Base-by-base conservation (phyloP, 2,329 filamentous ascomycete genomes). In the Aspergillus sp. region DNA sequence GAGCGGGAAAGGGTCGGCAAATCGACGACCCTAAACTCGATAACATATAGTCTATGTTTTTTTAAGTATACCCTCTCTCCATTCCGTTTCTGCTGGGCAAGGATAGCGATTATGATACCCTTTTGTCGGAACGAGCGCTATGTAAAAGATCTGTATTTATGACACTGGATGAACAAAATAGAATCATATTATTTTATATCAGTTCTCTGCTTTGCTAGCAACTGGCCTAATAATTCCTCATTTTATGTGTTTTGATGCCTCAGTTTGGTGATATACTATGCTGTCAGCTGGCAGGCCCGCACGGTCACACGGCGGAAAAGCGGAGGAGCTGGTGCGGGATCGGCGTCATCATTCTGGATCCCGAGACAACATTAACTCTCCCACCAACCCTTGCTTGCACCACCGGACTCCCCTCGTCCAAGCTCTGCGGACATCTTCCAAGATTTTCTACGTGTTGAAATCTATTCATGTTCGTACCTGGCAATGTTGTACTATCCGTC, bases 1-100 rank as follows among this genome's bases (percentile, higher is more conserved):
- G 5, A 73, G 75, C 48, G 73, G 73, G 30, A 68, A 73, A 54
- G 68, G 63, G 48, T 76, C 74, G 13, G 65, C 68, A 4, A 72
- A 66, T 61, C 70, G 71, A 62, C 69, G 70, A 42, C 57, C 64
- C 18, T 71, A 56, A 68, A 18, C 7, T 32, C 30, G 17, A 18
- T 18, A 9, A 24, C 49, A 34, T 52, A 32, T 51, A 53, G 18
- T 36, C 36, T 36, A 13, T 44, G 41, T 45, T 47, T 24, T 45
- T 47, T 24, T 53, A 24, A 47, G 30, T 53, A 53, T 53, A 30
- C 36, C 11, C 12, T 45, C 15, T 17, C 12, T 45, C 15, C 26
- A 13, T 45, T 26, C 15, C 9, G 5, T 26, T n/a, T 22, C 4
- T 52, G 38, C 22, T 57, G 50, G 30, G 56, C 47, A n/a, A 18